phyloP scores from a whole-genome alignment of 495 filamentous ascomycete species.

The Rostrohypoxylon terebratum region DNA sequence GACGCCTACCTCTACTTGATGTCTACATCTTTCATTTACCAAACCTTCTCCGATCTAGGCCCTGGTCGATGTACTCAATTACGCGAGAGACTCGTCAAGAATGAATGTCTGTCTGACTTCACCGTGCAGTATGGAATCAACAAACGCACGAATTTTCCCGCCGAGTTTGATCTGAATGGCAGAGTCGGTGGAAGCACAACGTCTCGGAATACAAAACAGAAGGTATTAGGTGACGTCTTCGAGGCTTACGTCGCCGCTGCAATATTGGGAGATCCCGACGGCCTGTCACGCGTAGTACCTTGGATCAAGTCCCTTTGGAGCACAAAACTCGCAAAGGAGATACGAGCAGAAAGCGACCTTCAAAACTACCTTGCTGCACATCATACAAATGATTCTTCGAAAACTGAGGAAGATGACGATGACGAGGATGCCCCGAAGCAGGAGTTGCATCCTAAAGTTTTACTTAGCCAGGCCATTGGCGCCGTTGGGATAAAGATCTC shows the following conservation, averaged over 20 bases:
- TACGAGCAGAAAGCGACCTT: constrained; percentile 51
- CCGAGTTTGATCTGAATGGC: constrained; percentile 53
- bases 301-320: constrained; percentile 82
- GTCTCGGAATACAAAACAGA: constrained; percentile 66
- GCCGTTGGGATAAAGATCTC: constrained; percentile 70
- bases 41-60: constrained; percentile 68
- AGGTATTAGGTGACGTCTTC: constrained; percentile 85
- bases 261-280: constrained; percentile 72
- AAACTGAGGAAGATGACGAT: background rate
- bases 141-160: constrained; percentile 66
- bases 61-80: constrained; percentile 73
- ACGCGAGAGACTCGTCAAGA: constrained; percentile 78
- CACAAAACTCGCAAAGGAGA: constrained; percentile 55
- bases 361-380: background rate
- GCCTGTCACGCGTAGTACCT: constrained; percentile 66
- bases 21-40: constrained; percentile 71
- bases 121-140: constrained; percentile 75
- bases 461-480: constrained; percentile 68
- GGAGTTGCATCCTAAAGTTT: constrained; percentile 57
- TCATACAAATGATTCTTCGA: constrained; percentile 30
- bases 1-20: constrained; percentile 80
- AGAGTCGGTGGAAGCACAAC: constrained; percentile 50
- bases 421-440: constrained; percentile 28
- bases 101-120: constrained; percentile 76
- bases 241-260: constrained; percentile 88